Evolutionary conservation across 768 basidiomycete genomes (phyloP).

Genomic region (Trametes meyenii): DNA sequence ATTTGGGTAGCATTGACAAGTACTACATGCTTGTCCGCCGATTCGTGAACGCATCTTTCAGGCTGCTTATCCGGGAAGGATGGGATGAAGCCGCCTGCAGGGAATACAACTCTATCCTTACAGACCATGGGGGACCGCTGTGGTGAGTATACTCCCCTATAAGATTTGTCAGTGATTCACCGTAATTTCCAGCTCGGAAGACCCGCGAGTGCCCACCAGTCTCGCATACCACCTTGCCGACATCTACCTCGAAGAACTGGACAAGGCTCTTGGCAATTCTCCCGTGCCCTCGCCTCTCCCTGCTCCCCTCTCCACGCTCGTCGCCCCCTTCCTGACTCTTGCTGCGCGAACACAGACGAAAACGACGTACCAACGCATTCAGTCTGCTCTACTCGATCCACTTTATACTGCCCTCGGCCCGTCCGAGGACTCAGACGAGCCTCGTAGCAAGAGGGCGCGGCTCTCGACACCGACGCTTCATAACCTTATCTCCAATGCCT

Average conservation of each 20-base stretch:
- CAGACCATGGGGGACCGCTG: constrained; percentile 72
- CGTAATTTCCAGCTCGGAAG: constrained; percentile 53
- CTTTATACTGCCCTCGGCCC: constrained; percentile 58
- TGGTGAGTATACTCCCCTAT: constrained; percentile 52
- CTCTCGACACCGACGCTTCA: constrained; percentile 44
- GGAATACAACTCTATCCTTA: constrained; percentile 72
- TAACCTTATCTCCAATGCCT: constrained; percentile 57
- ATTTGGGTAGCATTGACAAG: constrained; percentile 80
- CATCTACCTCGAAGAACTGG: constrained; percentile 87
- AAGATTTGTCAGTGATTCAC: neutral
- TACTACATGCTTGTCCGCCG: constrained; percentile 93
- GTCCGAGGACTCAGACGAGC: constrained; percentile 40
- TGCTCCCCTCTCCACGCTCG: constrained; percentile 55
- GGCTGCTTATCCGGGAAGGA: constrained; percentile 66
- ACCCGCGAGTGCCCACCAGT: constrained; percentile 74
- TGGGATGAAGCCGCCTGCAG: constrained; percentile 64
- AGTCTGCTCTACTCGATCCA: constrained; percentile 68
- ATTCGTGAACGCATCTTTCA: constrained; percentile 85
- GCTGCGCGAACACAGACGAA: constrained; percentile 67
- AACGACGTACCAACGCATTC: constrained; percentile 73
- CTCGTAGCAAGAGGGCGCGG: constrained; percentile 51
- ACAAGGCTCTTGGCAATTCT: constrained; percentile 54
- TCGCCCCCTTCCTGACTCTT: constrained; percentile 72
- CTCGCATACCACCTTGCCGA: constrained; percentile 87
- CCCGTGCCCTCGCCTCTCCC: constrained; percentile 36